Percentiles rank a stretch among this genome's conserved stretches.
phyloP scores from a whole-genome alignment of 2,329 filamentous ascomycete species.

The Pseudocercospora crystallina region DNA sequence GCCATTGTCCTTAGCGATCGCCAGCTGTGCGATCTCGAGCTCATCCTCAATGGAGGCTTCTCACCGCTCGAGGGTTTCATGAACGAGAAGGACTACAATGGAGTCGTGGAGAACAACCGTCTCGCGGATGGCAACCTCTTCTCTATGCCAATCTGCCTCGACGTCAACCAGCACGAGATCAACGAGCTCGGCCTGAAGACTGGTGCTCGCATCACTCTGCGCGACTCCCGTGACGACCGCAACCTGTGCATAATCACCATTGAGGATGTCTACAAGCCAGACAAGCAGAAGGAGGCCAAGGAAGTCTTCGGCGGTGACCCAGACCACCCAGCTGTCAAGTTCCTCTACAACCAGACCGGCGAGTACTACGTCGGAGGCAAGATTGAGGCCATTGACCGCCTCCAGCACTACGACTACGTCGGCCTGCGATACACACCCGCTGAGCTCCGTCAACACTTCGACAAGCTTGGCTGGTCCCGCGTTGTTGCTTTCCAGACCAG shows the following conservation, averaged over 20 bases:
- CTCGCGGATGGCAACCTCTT: constrained; percentile 88
- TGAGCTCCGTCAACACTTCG: constrained; percentile 93
- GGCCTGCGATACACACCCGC: constrained; percentile 92
- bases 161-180: constrained; percentile 74
- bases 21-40: constrained; percentile 94
- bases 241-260: constrained; percentile 95
- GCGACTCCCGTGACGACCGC: constrained; percentile 93
- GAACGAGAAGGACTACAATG: constrained; percentile 95
- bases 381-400: constrained; percentile 88
- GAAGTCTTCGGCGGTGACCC: constrained; percentile 92
- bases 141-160: constrained; percentile 94
- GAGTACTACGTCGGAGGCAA: constrained; percentile 96
- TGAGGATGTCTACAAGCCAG: constrained; percentile 90
- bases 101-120: constrained; percentile 84
- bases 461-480: constrained; percentile 97
- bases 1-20: constrained; percentile 85
- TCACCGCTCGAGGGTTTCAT: constrained; percentile 98
- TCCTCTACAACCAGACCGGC: constrained; percentile 75
- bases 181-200: constrained; percentile 73
- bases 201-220: constrained; percentile 79
- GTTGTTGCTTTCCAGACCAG: constrained; percentile 98
- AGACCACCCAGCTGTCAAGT: constrained; percentile 84
- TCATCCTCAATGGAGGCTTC: constrained; percentile 97
- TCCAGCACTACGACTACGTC: constrained; percentile 99
- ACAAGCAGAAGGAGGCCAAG: constrained; percentile 90